A percentile compares a stretch with the other conserved stretches of the same genome.
Conservation (phyloP, 2,329 filamentous ascomycete genomes). For the Achaetomium macrosporum region DNA sequence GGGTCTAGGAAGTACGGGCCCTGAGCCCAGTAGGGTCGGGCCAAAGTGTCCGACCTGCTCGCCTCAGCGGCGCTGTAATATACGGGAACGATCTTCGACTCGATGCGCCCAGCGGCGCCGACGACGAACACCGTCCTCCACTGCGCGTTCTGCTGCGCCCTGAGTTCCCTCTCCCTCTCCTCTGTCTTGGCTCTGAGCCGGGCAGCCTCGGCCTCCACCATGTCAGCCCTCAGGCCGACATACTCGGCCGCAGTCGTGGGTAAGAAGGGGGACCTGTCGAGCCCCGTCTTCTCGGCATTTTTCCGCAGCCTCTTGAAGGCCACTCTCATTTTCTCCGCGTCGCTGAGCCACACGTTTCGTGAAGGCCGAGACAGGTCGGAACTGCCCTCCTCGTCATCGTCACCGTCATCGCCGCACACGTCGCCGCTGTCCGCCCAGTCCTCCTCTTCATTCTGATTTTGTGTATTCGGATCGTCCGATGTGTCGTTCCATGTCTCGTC, state of each 20-base stretch:
- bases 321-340: background rate
- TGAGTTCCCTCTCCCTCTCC: background rate
- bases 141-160: background rate
- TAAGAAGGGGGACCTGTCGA: conserved; percentile 5
- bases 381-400: background rate
- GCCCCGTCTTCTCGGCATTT: background rate
- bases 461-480: too few relatives aligned
- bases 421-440: background rate
- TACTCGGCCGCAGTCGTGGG: conserved; percentile 7
- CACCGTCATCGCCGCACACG: background rate
- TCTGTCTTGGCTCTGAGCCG: background rate
- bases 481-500: too few relatives aligned
- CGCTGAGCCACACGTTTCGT: background rate
- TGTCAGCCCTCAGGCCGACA: background rate
- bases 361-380: background rate
- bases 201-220: background rate
- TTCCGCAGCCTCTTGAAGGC: background rate
- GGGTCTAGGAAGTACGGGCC: background rate
- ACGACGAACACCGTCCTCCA: background rate
- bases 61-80: background rate
- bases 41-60: too few relatives aligned
- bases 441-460: background rate
- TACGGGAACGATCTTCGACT: background rate
- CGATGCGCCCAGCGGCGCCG: background rate
- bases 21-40: background rate